A percentile compares a stretch with the other conserved stretches of the same genome.
phyloP scores from a whole-genome alignment of 2,329 filamentous ascomycete species.

The Colletotrichum filicis region DNA sequence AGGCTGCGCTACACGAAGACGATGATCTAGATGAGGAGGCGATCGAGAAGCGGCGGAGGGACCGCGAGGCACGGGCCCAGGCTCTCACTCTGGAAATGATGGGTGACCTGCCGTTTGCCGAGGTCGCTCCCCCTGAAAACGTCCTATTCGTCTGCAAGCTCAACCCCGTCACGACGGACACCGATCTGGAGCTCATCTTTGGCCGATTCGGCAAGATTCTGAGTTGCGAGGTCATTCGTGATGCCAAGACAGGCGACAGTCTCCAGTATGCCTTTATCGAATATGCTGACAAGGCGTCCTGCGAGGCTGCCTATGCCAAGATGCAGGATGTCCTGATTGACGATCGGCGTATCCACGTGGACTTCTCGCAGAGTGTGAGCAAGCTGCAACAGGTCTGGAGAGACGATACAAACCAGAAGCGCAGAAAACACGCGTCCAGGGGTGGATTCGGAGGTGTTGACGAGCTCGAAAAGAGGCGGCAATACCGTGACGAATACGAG shows the following conservation, averaged over 20 bases:
- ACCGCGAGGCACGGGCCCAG: constrained; percentile 92
- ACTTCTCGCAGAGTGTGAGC: constrained; percentile 95
- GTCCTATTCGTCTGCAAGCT: constrained; percentile 98
- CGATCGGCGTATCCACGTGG: constrained; percentile 96
- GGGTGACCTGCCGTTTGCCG: constrained; percentile 95
- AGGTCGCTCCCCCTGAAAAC: constrained; percentile 97
- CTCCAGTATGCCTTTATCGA: constrained; percentile 98
- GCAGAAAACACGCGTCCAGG: constrained; percentile 61
- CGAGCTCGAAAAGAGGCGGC: constrained; percentile 87
- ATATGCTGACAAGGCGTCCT: constrained; percentile 91
- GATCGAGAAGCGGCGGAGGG: constrained; percentile 81
- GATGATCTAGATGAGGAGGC: constrained; percentile 80
- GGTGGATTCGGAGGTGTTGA: constrained; percentile 93
- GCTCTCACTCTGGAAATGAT: constrained; percentile 97
- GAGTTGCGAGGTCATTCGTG: constrained; percentile 95
- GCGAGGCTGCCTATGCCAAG: constrained; percentile 96
- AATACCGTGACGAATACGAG: constrained; percentile 78
- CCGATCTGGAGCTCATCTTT: constrained; percentile 95
- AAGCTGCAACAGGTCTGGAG: constrained; percentile 93
- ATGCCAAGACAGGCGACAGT: constrained; percentile 93
- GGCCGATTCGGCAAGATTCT: constrained; percentile 95
- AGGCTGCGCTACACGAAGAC: constrained; percentile 82
- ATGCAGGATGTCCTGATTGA: constrained; percentile 99
- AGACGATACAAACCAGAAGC: constrained; percentile 84
- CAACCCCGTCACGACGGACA: constrained; percentile 94